phyloP scores from a whole-genome alignment of 768 basidiomycete species.

The Tylopilus felleus region DNA sequence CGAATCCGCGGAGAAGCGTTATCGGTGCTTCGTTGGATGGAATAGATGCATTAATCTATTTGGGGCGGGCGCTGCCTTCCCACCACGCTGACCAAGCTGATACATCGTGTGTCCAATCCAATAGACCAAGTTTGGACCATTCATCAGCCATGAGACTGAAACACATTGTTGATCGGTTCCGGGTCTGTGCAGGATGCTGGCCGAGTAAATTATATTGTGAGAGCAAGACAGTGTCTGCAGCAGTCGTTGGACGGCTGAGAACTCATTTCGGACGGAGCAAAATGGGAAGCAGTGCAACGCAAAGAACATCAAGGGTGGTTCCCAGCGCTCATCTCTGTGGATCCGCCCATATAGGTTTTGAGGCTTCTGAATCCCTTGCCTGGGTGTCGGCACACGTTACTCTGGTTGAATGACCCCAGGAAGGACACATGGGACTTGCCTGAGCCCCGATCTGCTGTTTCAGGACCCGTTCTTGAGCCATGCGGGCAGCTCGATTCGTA shows the following conservation, averaged over 20 bases:
- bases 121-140: not conserved
- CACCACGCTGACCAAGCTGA: not conserved
- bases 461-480: conserved; percentile 52
- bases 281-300: conserved; percentile 1
- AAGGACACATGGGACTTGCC: conserved; percentile 35
- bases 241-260: not conserved
- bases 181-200: not conserved
- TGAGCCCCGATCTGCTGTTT: conserved; percentile 51
- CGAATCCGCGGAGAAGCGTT: not conserved
- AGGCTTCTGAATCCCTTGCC: conserved; percentile 26
- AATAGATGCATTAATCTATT: not conserved
- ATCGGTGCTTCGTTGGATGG: not conserved
- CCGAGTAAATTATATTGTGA: not conserved
- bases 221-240: no score
- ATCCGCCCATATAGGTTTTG: conserved; percentile 35
- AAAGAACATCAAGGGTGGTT: not conserved
- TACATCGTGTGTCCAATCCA: not conserved
- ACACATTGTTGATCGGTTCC: not conserved
- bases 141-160: not conserved
- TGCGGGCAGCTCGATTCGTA: conserved; percentile 48
- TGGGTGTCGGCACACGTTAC: conserved; percentile 10
- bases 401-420: conserved; percentile 1
- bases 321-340: conserved; percentile 16
- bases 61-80: not conserved
- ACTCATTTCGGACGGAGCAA: not conserved